Conservation (phyloP, 108 stramenopile genomes). For the Pseudonitzschia pungens region DNA sequence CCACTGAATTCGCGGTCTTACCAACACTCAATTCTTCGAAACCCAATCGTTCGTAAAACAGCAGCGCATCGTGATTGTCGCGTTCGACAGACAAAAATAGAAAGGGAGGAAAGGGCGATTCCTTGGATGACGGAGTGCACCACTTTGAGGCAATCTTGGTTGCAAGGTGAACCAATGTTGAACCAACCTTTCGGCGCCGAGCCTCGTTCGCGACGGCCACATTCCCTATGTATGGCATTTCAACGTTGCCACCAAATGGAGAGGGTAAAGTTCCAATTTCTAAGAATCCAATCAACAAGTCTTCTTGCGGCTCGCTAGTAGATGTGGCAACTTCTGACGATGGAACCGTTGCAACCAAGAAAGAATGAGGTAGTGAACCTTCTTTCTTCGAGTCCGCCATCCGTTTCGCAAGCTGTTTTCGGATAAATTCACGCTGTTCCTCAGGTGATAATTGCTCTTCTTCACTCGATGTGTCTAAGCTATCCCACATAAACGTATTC, state of each 20-base stretch:
- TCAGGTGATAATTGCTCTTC: background rate
- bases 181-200: constrained; percentile 13
- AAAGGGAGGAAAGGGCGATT: constrained; percentile 7
- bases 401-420: background rate
- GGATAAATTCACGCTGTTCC: constrained; percentile 1
- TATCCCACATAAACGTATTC: constrained; percentile 7
- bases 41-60: constrained; percentile 15
- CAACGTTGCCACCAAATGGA: constrained; percentile 16
- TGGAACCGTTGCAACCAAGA: constrained; percentile 15
- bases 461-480: background rate
- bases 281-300: constrained; percentile 3
- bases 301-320: background rate
- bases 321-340: background rate
- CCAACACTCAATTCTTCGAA: constrained; percentile 13
- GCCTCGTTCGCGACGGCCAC: background rate
- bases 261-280: constrained; percentile 19
- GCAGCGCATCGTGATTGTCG: constrained; percentile 9
- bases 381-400: constrained; percentile 5
- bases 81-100: constrained; percentile 17
- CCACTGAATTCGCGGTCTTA: background rate
- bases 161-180: constrained; percentile 13
- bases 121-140: background rate
- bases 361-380: constrained; percentile 14
- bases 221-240: constrained; percentile 15
- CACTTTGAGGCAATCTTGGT: constrained; percentile 20